Base-by-base conservation (phyloP, 352 stramenopile genomes). In the Phytophthora fragariae region DNA sequence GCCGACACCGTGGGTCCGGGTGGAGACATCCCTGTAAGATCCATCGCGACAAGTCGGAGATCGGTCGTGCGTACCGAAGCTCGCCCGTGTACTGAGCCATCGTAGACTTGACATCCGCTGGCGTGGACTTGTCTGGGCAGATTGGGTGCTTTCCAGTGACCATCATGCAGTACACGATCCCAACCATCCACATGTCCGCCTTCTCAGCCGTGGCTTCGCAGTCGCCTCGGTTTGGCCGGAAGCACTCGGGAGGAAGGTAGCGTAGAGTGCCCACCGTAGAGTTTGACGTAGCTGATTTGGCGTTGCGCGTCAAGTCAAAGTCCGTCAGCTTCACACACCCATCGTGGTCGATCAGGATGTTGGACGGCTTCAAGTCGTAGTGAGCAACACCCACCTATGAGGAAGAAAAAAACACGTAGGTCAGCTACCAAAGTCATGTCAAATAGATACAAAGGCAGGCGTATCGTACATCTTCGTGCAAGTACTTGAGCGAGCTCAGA, bases 281-380 rank as follows among this genome's bases (percentile, higher is more conserved):
- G 39, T 81, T 91, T 2, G 72, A 78, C 17, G 88, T 92, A 29
- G 84, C 75, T 55, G 84, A 70, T 60, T 88, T 77, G 3, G 83
- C 83, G 58, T 81, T 73, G 46, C 93, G 85, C 39, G 93, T 90
- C 33, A 98, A 80, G 49, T 96, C 93, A 56, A 98, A 97, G 73
- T 98, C 93, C n/a, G 92, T 98, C 19, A 98, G 70, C 73, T 97
- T 97, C 27, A 98, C 79, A 62, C 81, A 83, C 44, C 88, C 91
- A 69, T 97, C 87, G 6, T 85, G 75, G 47, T 94, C 95, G 71
- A 99, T 94, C 35, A 99, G 81, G 61, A 99, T 89, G 78, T 99
- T 99, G 31, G 97, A 98, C 47, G 97, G 97, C 77, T 99, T 99
- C 21, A 99, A 83, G 75, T 99, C 97, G 58, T 94, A 93, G 58